Conservation (phyloP, 1,284 basidiomycete genomes). For the Sanghuangporus sanghuang region DNA sequence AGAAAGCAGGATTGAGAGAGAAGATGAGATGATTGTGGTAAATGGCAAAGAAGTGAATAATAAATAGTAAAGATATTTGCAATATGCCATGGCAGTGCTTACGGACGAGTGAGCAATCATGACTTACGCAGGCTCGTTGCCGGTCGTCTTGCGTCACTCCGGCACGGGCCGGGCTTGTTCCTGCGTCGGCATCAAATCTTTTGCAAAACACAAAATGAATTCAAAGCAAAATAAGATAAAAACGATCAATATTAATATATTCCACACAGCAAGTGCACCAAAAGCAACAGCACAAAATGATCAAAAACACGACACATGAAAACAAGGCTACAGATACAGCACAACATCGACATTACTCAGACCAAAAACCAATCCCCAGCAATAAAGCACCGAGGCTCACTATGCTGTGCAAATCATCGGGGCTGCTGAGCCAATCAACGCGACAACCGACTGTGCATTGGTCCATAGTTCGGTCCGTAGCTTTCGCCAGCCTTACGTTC, state of each 20-base stretch:
- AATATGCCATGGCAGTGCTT: not conserved
- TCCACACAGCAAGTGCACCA: not conserved
- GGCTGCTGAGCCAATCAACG: not conserved
- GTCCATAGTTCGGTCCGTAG: constrained; percentile 31
- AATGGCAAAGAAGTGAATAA: not conserved
- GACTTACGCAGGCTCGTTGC: not conserved
- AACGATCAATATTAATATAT: not conserved
- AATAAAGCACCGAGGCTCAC: not conserved
- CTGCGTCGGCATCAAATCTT: no score
- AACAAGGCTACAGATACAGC: constrained; percentile 11
- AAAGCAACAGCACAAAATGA: not conserved
- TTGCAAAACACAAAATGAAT: not conserved
- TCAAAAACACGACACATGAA: not conserved
- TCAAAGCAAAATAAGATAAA: not conserved
- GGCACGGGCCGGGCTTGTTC: no score
- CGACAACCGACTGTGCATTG: constrained; percentile 3
- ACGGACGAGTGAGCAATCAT: not conserved
- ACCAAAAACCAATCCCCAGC: no score
- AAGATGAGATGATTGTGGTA: not conserved
- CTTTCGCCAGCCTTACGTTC: constrained; percentile 69
- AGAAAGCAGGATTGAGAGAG: not conserved
- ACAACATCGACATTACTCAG: not conserved
- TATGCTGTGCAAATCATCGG: not conserved
- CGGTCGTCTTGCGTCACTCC: not conserved
- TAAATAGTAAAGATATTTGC: not conserved